Percentiles rank a stretch among this genome's conserved stretches.
Evolutionary conservation across 352 stramenopile genomes (phyloP).

Genomic region (Pythium oligandrum): DNA sequence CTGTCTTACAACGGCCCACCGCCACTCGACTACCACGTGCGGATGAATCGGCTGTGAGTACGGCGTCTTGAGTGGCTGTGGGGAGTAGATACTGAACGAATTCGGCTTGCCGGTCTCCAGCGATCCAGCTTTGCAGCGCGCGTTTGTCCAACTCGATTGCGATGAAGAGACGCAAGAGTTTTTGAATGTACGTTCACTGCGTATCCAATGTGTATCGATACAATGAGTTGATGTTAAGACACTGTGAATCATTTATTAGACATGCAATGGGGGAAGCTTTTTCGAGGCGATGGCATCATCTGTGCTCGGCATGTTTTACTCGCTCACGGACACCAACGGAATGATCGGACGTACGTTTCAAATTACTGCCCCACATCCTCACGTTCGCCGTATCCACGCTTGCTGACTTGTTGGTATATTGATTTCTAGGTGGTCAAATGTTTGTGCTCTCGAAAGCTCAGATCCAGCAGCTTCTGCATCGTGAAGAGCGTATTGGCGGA

Average conservation of each 20-base stretch:
- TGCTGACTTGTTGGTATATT: not conserved
- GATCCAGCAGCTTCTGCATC: constrained; percentile 56
- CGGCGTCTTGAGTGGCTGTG: not conserved
- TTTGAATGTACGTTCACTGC: constrained; percentile 35
- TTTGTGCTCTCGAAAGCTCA: constrained; percentile 78
- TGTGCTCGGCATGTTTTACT: constrained; percentile 76
- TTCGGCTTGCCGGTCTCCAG: constrained; percentile 16
- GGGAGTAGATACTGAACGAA: not conserved
- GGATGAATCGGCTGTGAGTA: constrained; percentile 43
- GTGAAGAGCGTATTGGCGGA: constrained; percentile 35
- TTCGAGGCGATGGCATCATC: constrained; percentile 64
- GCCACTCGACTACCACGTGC: constrained; percentile 56
- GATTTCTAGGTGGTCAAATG: constrained; percentile 71
- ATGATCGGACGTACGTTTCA: constrained; percentile 68
- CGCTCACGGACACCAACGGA: constrained; percentile 76
- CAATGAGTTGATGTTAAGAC: not conserved
- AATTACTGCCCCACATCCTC: not conserved
- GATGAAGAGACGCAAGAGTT: constrained; percentile 73
- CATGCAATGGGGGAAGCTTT: constrained; percentile 64
- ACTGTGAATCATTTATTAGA: constrained; percentile 25
- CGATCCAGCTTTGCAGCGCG: constrained; percentile 46
- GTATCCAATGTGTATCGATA: not conserved
- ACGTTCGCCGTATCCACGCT: not conserved
- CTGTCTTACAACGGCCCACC: constrained; percentile 35
- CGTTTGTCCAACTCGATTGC: constrained; percentile 69